A percentile compares a stretch with the other conserved stretches of the same genome.
These are phyloP conservation scores for Xylaria flabelliformis DNA, from an alignment of 495 filamentous ascomycete species.

Conservation along the genomic window DNA sequence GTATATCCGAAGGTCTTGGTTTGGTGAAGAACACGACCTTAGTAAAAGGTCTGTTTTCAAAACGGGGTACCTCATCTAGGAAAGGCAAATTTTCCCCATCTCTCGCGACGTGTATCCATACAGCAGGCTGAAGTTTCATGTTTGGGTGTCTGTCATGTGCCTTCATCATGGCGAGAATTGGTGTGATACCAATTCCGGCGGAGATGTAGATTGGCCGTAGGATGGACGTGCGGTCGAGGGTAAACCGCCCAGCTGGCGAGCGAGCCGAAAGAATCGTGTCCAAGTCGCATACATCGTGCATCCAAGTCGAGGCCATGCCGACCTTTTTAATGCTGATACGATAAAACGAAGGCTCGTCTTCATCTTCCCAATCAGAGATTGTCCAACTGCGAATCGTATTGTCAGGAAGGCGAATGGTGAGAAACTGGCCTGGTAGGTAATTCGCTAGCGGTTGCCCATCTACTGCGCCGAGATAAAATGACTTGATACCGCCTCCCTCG, in stretches of 20 bases:
- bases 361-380: conserved; percentile 20
- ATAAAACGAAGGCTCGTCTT: conserved; percentile 17
- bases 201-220: conserved; percentile 25
- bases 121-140: not conserved
- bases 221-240: conserved; percentile 10
- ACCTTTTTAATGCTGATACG: conserved; percentile 20
- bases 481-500: conserved; percentile 17
- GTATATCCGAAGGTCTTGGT: conserved; percentile 10
- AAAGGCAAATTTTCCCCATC: conserved; percentile 12
- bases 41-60: conserved; percentile 12
- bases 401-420: conserved; percentile 17
- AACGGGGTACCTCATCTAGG: conserved; percentile 15
- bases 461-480: conserved; percentile 16
- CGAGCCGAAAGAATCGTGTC: conserved; percentile 7
- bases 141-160: conserved; percentile 18
- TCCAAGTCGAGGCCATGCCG: conserved; percentile 20
- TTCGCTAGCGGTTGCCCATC: conserved; percentile 14
- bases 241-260: conserved; percentile 20
- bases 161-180: conserved; percentile 27
- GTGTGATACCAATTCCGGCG: conserved; percentile 26
- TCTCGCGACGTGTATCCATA: conserved; percentile 24
- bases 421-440: conserved; percentile 24
- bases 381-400: conserved; percentile 22
- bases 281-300: conserved; percentile 7
- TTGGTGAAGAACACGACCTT: conserved; percentile 21